Base-by-base conservation (phyloP, 371 early-diverging fungal genomes). In the Blastocladiella emersonii region DNA sequence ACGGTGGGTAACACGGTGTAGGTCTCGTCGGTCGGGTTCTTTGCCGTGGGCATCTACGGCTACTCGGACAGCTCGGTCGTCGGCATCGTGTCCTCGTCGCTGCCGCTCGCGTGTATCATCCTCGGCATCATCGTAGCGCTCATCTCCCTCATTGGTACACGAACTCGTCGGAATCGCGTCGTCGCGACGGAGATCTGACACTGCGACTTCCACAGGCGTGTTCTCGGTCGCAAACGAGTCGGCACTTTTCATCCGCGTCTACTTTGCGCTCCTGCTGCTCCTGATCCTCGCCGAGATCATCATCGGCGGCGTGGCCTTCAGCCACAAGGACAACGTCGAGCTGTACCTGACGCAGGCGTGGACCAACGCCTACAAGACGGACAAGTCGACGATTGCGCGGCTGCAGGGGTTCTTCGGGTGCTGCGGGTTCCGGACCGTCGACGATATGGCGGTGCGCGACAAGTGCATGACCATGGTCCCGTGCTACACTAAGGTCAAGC, bases 81-180 rank as follows among this genome's bases (percentile, higher is more conserved):
- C 6, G 59, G 37, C 15, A 41, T 59, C 37, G 32, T 43, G 10
- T 59, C 59, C 1, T 41, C 59, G 44, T 27, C 34, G 36, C 59
- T 59, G 0, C 59, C 39, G 39, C 5, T 13, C 39, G 13, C 39
- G 39, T 37, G 39, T 37, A 5, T 7, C 39, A 7, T 37, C 39
- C 39, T 37, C 39, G 5, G 7, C 39, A 5, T 37, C 39, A 5
- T 37, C 39, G 39, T 37, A 37, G 39, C 13, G 39, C 39, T 37
- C 39, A 21, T 59, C 23, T 37, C 59, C 37, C 43, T 59, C 21
- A n/a, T 59, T 21, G 59, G 59, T n/a, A n/a, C n/a, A n/a, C n/a
- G n/a, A n/a, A n/a, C n/a, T n/a, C n/a, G n/a, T n/a, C n/a, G n/a
- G n/a, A n/a, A n/a, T n/a, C n/a, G n/a, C n/a, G n/a, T n/a, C n/a